A percentile compares a stretch with the other conserved stretches of the same genome.
phyloP scores from a whole-genome alignment of 2,329 filamentous ascomycete species.

The Fusarium sp. region DNA sequence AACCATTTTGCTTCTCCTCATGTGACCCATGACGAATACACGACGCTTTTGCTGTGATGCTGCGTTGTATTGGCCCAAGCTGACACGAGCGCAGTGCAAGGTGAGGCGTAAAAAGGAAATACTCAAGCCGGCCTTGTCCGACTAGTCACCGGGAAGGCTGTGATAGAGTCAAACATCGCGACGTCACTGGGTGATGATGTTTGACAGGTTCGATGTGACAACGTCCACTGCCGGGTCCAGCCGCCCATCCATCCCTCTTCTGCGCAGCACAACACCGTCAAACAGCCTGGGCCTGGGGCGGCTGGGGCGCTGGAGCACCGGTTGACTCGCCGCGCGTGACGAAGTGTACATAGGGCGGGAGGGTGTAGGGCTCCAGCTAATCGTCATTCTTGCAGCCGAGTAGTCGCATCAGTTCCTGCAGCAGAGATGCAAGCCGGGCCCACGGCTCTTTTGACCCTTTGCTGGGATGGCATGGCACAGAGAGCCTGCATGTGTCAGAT shows the following conservation, averaged over 20 bases:
- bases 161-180: constrained; percentile 15
- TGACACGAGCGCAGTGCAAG: neutral
- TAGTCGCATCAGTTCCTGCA: constrained; percentile 37
- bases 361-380: constrained; percentile 38
- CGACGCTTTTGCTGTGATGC: neutral
- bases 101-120: constrained; percentile 30
- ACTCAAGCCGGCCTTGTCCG: constrained; percentile 23
- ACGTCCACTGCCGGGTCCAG: constrained; percentile 21
- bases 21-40: constrained; percentile 32
- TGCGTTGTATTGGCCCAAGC: neutral
- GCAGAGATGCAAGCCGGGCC: constrained; percentile 33
- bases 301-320: constrained; percentile 14
- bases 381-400: constrained; percentile 23
- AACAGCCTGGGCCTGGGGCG: constrained; percentile 10
- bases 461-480: constrained; percentile 16
- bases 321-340: constrained; percentile 31
- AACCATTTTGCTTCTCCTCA: constrained; percentile 6
- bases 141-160: constrained; percentile 19
- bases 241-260: constrained; percentile 23
- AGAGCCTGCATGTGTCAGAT: constrained; percentile 38
- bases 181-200: constrained; percentile 34
- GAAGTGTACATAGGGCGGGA: constrained; percentile 8
- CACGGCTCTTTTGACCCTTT: neutral
- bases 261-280: constrained; percentile 3
- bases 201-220: constrained; percentile 20